These are phyloP conservation scores for Ascochyta lentis DNA, from an alignment of 2,329 filamentous ascomycete genomes.

Conservation along the genomic window DNA sequence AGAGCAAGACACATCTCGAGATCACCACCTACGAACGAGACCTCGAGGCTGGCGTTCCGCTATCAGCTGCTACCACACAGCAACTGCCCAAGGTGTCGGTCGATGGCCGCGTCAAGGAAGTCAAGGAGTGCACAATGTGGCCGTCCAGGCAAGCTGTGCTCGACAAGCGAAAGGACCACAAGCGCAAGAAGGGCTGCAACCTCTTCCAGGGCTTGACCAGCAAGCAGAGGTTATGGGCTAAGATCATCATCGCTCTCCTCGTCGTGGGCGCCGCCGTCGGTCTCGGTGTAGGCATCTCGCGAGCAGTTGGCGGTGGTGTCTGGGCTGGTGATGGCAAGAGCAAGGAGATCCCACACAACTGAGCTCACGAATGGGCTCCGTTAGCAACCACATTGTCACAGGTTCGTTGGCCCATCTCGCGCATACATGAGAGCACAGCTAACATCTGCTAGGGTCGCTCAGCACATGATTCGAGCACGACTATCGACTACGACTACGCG, in stretches of 20 bases:
- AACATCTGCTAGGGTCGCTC: constrained; percentile 10
- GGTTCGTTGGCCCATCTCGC: constrained; percentile 9
- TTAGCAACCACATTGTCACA: constrained; percentile 14
- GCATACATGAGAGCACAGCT: neutral
- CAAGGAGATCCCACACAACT: constrained; percentile 43
- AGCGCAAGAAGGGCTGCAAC: constrained; percentile 49
- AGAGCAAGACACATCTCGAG: constrained; percentile 44
- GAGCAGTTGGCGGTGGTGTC: constrained; percentile 57
- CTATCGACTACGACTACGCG: constrained; percentile 1
- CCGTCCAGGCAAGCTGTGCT: constrained; percentile 56
- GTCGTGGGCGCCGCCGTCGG: constrained; percentile 56
- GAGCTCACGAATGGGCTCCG: constrained; percentile 11
- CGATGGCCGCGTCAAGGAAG: constrained; percentile 53
- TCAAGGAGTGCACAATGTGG: constrained; percentile 61
- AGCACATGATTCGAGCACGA: constrained; percentile 7
- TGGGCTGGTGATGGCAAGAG: constrained; percentile 50
- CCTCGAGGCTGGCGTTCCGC: constrained; percentile 46
- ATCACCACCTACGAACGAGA: constrained; percentile 49
- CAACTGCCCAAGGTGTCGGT: constrained; percentile 48
- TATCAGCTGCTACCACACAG: constrained; percentile 49
- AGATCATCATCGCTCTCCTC: constrained; percentile 55
- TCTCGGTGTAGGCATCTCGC: constrained; percentile 57
- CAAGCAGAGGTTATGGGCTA: constrained; percentile 53
- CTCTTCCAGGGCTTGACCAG: constrained; percentile 51
- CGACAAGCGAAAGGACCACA: constrained; percentile 50